These are phyloP conservation scores for Globisporangium alternatum DNA, from an alignment of 352 stramenopile species.

Conservation along the genomic window DNA sequence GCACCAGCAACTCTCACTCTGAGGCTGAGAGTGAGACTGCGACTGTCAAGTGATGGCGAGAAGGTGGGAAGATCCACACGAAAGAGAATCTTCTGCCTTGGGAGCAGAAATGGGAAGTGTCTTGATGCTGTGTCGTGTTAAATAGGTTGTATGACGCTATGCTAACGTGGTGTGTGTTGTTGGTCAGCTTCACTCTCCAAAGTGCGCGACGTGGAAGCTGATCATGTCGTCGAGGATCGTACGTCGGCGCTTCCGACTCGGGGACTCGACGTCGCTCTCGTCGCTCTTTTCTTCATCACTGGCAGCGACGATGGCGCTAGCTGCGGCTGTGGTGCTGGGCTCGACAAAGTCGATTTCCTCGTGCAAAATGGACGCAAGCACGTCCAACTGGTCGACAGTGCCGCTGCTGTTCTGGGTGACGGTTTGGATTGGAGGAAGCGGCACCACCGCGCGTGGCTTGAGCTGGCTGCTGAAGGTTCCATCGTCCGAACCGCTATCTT, in stretches of 20 bases:
- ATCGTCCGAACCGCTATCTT: not conserved
- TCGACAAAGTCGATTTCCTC: conserved; percentile 16
- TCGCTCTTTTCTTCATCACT: conserved; percentile 2
- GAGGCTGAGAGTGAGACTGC: not conserved
- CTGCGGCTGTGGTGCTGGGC: too few relatives aligned
- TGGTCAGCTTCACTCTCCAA: conserved; percentile 2
- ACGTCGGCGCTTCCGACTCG: not conserved
- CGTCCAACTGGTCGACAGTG: conserved; percentile 5
- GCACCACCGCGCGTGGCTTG: not conserved
- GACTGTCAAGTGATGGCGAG: not conserved
- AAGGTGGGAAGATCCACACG: not conserved
- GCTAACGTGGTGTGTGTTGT: not conserved
- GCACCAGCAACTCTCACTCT: not conserved
- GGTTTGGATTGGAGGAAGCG: not conserved
- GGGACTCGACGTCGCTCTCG: not conserved
- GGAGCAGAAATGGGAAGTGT: not conserved
- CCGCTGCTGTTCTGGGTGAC: not conserved
- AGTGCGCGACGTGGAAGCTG: conserved; percentile 37
- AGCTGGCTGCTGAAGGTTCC: not conserved
- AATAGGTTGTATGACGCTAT: not conserved
- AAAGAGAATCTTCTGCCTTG: not conserved
- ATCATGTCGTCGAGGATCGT: conserved; percentile 42
- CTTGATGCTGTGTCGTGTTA: not conserved
- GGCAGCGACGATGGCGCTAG: not conserved
- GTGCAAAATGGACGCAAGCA: conserved; percentile 11